Evolutionary conservation across 2,329 filamentous ascomycete species (phyloP).

Genomic region (Alternaria angustiovoidea): DNA sequence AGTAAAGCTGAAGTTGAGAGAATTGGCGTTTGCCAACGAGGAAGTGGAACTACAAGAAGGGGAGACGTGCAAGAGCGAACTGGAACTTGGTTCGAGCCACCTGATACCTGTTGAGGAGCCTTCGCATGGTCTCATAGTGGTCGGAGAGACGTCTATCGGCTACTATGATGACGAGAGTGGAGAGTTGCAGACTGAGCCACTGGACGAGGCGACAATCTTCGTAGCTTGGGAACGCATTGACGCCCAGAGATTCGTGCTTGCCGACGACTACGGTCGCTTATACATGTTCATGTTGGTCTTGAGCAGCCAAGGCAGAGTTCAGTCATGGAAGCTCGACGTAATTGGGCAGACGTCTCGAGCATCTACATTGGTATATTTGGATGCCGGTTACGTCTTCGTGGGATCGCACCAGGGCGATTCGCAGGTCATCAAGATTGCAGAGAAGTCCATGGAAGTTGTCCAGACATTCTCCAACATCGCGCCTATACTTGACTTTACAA

Average conservation of each 20-base stretch:
- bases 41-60: slow-evolving; percentile 63
- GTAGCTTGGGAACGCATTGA: slow-evolving; percentile 92
- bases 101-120: slow-evolving; percentile 68
- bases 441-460: slow-evolving; percentile 70
- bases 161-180: slow-evolving; percentile 84
- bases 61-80: slow-evolving; percentile 59
- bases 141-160: slow-evolving; percentile 73
- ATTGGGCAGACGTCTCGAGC: slow-evolving; percentile 78
- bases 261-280: slow-evolving; percentile 87
- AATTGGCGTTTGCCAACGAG: slow-evolving; percentile 62
- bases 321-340: slow-evolving; percentile 73
- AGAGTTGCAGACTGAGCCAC: slow-evolving; percentile 67
- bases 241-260: slow-evolving; percentile 81
- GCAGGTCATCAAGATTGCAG: slow-evolving; percentile 74
- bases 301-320: slow-evolving; percentile 70
- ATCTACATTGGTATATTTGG: slow-evolving; percentile 79
- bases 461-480: slow-evolving; percentile 86
- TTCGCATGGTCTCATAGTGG: slow-evolving; percentile 58
- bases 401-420: slow-evolving; percentile 94
- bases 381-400: slow-evolving; percentile 77
- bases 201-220: slow-evolving; percentile 82
- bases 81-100: slow-evolving; percentile 68
- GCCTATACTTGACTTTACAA: slow-evolving; percentile 89
- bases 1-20: slow-evolving; percentile 63
- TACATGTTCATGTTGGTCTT: slow-evolving; percentile 84